These are phyloP conservation scores for Tylopilus balloui DNA, from an alignment of 768 basidiomycete genomes.

Conservation along the genomic window DNA sequence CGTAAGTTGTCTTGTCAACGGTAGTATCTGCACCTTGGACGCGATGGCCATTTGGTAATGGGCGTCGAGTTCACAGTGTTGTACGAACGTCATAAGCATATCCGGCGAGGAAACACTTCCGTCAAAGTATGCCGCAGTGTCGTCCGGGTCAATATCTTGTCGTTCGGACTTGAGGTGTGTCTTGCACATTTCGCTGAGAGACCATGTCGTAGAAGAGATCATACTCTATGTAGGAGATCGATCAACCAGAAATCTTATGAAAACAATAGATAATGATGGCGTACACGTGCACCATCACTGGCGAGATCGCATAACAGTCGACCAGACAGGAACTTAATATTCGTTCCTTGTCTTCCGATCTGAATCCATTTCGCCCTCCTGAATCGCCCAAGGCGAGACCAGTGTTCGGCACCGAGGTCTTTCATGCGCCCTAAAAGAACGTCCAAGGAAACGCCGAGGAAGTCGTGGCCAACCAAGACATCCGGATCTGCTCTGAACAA, in stretches of 20 bases:
- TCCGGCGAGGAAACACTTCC: slow-evolving; percentile 72
- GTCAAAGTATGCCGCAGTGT: slow-evolving; percentile 88
- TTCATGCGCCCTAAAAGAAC: slow-evolving; percentile 88
- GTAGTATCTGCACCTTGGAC: slow-evolving; percentile 87
- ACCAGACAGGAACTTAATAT: slow-evolving; percentile 78
- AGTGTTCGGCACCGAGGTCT: slow-evolving; percentile 87
- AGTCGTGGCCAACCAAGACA: slow-evolving; percentile 91
- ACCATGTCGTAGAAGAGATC: slow-evolving; percentile 98
- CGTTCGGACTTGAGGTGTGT: slow-evolving; percentile 82
- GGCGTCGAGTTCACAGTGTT: slow-evolving; percentile 93
- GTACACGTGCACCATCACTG: slow-evolving; percentile 89
- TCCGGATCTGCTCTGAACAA: slow-evolving; percentile 90
- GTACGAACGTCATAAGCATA: slow-evolving; percentile 78
- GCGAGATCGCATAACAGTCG: slow-evolving; percentile 88
- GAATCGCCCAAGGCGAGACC: slow-evolving; percentile 91
- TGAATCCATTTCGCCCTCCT: slow-evolving; percentile 77
- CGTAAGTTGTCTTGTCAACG: slow-evolving; percentile 89
- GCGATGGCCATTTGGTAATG: slow-evolving; percentile 98
- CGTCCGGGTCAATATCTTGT: slow-evolving; percentile 95
- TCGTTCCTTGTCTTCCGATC: slow-evolving; percentile 78
- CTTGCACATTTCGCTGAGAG: slow-evolving; percentile 92
- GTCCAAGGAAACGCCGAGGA: slow-evolving; percentile 84
- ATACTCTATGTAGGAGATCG: slow-evolving; percentile 56
- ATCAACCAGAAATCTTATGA: not conserved
- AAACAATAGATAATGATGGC: slow-evolving; percentile 8